Conservation (phyloP, 73 alveolate species). For the Halteria grandinella region DNA sequence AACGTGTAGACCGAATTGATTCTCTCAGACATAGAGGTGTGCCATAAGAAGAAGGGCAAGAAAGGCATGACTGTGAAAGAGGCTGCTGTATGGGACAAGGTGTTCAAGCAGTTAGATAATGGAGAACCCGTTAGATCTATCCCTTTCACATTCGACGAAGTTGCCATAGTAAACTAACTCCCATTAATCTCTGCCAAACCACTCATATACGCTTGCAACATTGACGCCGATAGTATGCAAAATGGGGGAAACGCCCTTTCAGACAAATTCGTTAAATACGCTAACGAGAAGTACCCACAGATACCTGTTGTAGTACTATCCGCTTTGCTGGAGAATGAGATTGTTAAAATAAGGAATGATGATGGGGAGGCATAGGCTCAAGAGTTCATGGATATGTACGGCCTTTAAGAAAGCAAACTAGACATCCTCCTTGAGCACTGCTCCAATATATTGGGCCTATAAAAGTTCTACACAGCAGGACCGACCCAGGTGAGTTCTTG, state of each 20-base stretch:
- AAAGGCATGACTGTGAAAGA: conserved; percentile 30
- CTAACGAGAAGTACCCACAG: conserved; percentile 41
- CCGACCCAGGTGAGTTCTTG: conserved; percentile 61
- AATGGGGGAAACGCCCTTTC: conserved; percentile 55
- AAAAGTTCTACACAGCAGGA: conserved; percentile 74
- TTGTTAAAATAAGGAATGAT: conserved; percentile 50
- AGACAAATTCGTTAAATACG: conserved; percentile 40
- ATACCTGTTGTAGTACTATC: conserved; percentile 40
- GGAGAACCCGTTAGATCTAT: conserved; percentile 64
- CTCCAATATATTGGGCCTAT: conserved; percentile 33
- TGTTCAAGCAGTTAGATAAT: conserved; percentile 44
- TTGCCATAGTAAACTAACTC: conserved; percentile 6
- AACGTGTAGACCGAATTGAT: conserved; percentile 64
- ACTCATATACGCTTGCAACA: conserved; percentile 59
- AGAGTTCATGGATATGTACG: conserved; percentile 63
- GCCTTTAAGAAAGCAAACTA: conserved; percentile 30
- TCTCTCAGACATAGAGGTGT: conserved; percentile 62
- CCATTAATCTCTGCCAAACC: conserved; percentile 69
- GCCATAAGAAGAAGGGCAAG: conserved; percentile 46
- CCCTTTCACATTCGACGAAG: conserved; percentile 47
- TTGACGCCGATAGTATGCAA: conserved; percentile 48
- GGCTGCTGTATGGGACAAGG: conserved; percentile 36
- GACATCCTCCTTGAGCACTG: conserved; percentile 42
- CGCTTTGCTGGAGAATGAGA: conserved; percentile 63
- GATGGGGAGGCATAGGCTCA: conserved; percentile 56